phyloP scores from a whole-genome alignment of 208 protist species.

The Phytomonas francai region DNA sequence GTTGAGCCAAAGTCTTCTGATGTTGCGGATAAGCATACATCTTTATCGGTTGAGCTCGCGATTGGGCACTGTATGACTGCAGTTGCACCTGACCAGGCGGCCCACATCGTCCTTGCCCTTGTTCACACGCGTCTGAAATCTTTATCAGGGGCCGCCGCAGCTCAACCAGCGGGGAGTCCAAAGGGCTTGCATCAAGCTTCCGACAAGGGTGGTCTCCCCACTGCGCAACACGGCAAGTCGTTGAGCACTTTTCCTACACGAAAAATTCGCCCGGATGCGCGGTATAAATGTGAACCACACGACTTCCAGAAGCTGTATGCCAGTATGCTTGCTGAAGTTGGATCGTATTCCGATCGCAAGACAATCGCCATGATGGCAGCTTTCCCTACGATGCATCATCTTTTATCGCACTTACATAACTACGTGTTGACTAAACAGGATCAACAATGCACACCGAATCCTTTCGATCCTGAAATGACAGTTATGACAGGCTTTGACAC shows the following conservation, averaged over 20 bases:
- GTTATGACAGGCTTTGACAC: background rate
- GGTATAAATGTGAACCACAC: conserved; percentile 51
- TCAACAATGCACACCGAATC: background rate
- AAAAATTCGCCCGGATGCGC: conserved; percentile 33
- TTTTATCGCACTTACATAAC: conserved; percentile 42
- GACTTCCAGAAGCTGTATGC: conserved; percentile 67
- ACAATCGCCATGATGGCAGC: conserved; percentile 37
- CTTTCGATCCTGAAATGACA: background rate
- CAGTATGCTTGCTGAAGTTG: conserved; percentile 60
- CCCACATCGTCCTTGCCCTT: conserved; percentile 19
- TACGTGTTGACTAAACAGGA: background rate
- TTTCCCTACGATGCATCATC: conserved; percentile 55
- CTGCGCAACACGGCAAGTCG: too few relatives aligned
- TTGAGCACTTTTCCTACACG: background rate
- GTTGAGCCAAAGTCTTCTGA: too few relatives aligned
- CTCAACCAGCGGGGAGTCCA: too few relatives aligned
- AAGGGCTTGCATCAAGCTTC: too few relatives aligned
- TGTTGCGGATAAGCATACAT: too few relatives aligned
- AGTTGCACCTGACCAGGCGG: conserved; percentile 9
- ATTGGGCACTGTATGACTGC: conserved; percentile 21
- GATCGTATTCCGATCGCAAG: conserved; percentile 43
- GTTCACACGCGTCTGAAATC: conserved; percentile 17
- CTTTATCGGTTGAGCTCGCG: too few relatives aligned
- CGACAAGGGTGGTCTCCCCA: too few relatives aligned
- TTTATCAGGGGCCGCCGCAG: background rate